Evolutionary conservation across 768 basidiomycete species (phyloP).

Genomic region (Lepiota venenata): DNA sequence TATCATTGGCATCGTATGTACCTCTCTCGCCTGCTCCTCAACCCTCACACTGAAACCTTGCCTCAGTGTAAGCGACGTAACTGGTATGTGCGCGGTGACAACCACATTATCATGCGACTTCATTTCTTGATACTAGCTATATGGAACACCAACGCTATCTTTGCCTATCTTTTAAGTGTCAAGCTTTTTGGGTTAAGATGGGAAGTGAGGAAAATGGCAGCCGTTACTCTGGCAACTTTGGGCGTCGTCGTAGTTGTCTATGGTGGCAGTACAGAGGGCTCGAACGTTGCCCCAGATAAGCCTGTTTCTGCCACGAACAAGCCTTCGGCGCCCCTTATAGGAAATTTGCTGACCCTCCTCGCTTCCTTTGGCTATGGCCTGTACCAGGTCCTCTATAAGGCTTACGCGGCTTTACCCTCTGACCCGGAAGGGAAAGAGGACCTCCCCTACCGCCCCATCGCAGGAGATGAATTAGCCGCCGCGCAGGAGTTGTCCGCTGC

Average conservation of each 20-base stretch:
- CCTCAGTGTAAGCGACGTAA: constrained; percentile 76
- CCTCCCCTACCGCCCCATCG: constrained; percentile 41
- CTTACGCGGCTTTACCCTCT: constrained; percentile 66
- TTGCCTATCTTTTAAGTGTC: constrained; percentile 85
- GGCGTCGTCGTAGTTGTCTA: constrained; percentile 85
- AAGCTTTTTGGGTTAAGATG: constrained; percentile 60
- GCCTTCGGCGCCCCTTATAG: constrained; percentile 57
- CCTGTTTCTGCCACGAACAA: constrained; percentile 17
- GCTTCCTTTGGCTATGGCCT: constrained; percentile 72
- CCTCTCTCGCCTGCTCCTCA: constrained; percentile 6
- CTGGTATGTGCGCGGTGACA: constrained; percentile 37
- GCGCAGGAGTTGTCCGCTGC: constrained; percentile 2
- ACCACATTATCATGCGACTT: background rate
- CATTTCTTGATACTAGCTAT: constrained; percentile 37
- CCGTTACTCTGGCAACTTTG: constrained; percentile 76
- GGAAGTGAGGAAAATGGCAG: constrained; percentile 60
- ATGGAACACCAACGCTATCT: constrained; percentile 91
- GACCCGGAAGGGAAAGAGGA: constrained; percentile 50
- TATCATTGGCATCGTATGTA: constrained; percentile 70
- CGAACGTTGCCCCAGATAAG: constrained; percentile 11
- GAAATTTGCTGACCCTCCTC: constrained; percentile 69
- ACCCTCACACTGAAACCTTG: background rate
- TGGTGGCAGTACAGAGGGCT: constrained; percentile 43
- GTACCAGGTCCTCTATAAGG: constrained; percentile 86
- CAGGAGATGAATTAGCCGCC: constrained; percentile 26